A percentile compares a stretch with the other conserved stretches of the same genome.
These are phyloP conservation scores for Lentinula edodes DNA, from an alignment of 768 basidiomycete genomes.

Conservation along the genomic window DNA sequence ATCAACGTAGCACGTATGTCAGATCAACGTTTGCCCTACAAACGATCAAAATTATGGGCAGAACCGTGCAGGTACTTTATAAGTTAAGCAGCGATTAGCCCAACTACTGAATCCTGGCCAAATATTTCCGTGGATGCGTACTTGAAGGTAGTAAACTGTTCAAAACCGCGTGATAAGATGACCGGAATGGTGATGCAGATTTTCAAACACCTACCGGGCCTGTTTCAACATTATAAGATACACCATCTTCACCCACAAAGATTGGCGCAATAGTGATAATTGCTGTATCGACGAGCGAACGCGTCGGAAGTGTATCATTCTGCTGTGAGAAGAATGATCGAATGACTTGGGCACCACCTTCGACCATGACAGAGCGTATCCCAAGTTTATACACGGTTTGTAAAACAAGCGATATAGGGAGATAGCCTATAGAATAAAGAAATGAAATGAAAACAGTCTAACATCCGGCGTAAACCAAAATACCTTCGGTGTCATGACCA, in stretches of 20 bases:
- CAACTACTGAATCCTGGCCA: slow-evolving; percentile 30
- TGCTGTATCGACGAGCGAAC: slow-evolving; percentile 54
- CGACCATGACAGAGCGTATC: slow-evolving; percentile 84
- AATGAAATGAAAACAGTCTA: neutral
- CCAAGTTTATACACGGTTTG: slow-evolving; percentile 45
- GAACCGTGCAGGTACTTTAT: too few relatives aligned
- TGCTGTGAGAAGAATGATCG: slow-evolving; percentile 50
- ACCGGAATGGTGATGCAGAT: slow-evolving; percentile 1
- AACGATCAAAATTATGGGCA: too few relatives aligned
- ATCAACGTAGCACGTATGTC: too few relatives aligned
- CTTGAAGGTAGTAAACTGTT: slow-evolving; percentile 15
- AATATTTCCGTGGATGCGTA: slow-evolving; percentile 24
- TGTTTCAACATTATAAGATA: slow-evolving; percentile 41
- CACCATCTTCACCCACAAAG: slow-evolving; percentile 70
- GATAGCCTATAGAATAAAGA: slow-evolving; percentile 20
- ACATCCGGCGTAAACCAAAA: neutral
- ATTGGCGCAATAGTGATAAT: slow-evolving; percentile 85
- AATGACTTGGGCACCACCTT: slow-evolving; percentile 87
- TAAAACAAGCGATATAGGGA: slow-evolving; percentile 48
- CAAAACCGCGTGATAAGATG: neutral
- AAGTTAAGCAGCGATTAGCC: neutral
- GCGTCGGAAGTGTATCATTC: slow-evolving; percentile 10
- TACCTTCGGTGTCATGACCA: neutral
- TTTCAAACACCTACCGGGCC: neutral
- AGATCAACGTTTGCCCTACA: too few relatives aligned